Conservation (phyloP, 2,329 filamentous ascomycete genomes). For the Dryadomyces quercivorus region DNA sequence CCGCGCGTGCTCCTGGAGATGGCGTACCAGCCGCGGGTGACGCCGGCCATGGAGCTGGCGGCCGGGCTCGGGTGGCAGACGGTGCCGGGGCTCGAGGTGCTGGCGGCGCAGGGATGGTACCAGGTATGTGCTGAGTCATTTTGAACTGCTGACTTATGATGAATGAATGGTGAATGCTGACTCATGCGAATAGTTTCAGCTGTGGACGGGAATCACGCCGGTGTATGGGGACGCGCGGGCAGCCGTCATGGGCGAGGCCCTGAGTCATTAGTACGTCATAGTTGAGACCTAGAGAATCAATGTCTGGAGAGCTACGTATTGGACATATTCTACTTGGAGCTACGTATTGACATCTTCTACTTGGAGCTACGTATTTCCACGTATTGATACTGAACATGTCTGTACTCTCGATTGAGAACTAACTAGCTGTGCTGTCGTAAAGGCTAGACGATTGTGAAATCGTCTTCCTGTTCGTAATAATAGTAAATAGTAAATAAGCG, state of each 20-base stretch:
- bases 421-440: no score
- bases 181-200: conserved; percentile 46
- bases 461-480: no score
- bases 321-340: no score
- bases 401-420: no score
- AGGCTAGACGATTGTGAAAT: no score
- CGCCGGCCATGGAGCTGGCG: conserved; percentile 75
- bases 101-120: conserved; percentile 80
- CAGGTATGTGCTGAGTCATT: conserved; percentile 45
- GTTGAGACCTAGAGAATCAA: conserved; percentile 10
- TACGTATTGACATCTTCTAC: no score
- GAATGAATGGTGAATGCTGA: not conserved
- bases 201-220: conserved; percentile 74
- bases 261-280: no score
- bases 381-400: no score
- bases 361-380: no score
- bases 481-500: no score
- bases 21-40: conserved; percentile 85
- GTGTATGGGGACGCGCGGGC: conserved; percentile 57
- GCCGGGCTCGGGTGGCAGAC: conserved; percentile 67
- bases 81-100: conserved; percentile 76
- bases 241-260: conserved; percentile 34
- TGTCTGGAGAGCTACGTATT: no score
- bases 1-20: conserved; percentile 69
- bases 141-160: no score